Evolutionary conservation across 345 rosid genomes (phyloP), one percentile per base, ranked within the genome.

Genomic region (Physaria fendleri): DNA sequence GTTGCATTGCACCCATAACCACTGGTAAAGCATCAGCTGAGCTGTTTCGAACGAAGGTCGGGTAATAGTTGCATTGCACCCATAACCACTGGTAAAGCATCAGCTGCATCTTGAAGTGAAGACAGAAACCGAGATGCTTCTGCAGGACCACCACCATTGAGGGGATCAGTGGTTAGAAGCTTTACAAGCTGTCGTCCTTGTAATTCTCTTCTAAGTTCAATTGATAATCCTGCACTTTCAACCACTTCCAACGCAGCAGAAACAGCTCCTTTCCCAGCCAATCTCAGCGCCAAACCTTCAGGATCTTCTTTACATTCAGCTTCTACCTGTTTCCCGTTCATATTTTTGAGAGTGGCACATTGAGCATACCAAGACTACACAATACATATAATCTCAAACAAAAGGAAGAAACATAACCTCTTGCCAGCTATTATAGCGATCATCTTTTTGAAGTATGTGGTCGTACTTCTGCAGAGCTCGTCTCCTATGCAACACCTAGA

Each of bases 1-100:
- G 73, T 73, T 88, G 98, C 98, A 92, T 92, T 62, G 98, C 98
- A 69, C 96, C 95, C 87, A 86, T 86, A 58, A 90, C 98, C 66
- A 92, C 98, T 34, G 93, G 90, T 65, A 92, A 72, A 45, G 95
- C 98, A 78, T 88, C 98, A 71, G 90, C 82, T 21, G 68, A 88
- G 95, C 74, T 92, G 98, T 72, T 92, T 92, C 33, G 98, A 88
- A 59, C 97, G 93, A 62, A 92, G 83, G 76, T 92, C 83, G 62
- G 98, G 87, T 69, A 92, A 68, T 50, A 92, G 73, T 73, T 88
- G 98, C 98, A 92, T 92, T 62, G 98, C 98, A 69, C 96, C 95
- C 87, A 86, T 86, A 58, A 90, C 98, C 66, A 92, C 98, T 34
- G 93, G 90, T 65, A 92, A 72, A 45, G 95, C 98, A 78, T 88